A percentile compares a stretch with the other conserved stretches of the same genome.
Conservation (phyloP, 768 basidiomycete species). For the Pholiota conissans region DNA sequence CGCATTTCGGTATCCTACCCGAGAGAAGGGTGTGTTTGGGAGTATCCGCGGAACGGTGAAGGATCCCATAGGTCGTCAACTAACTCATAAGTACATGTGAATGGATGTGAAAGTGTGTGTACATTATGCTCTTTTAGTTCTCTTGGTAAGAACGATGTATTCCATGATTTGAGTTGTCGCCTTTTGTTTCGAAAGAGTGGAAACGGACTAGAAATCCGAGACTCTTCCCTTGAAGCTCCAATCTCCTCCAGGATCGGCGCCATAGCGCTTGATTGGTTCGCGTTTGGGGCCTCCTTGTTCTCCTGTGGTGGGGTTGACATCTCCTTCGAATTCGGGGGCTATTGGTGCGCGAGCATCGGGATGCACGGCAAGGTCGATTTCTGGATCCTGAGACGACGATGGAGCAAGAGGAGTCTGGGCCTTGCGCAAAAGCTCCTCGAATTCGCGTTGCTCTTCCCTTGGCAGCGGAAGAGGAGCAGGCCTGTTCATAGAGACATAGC, state of each 20-base stretch:
- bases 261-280: conserved; percentile 73
- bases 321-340: conserved; percentile 74
- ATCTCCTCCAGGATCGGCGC: conserved; percentile 58
- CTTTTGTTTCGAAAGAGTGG: conserved; percentile 3
- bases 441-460: conserved; percentile 75
- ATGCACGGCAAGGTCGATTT: conserved; percentile 51
- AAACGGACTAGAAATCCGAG: conserved; percentile 65
- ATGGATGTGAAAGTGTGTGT: neutral
- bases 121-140: neutral
- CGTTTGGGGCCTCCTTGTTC: conserved; percentile 86
- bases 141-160: neutral
- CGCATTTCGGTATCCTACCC: conserved; percentile 3
- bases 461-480: conserved; percentile 81
- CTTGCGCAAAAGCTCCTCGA: conserved; percentile 77
- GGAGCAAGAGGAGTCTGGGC: conserved; percentile 47
- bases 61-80: neutral
- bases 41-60: neutral
- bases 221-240: conserved; percentile 93
- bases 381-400: conserved; percentile 30
- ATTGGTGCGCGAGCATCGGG: conserved; percentile 67
- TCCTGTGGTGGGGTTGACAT: conserved; percentile 79
- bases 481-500: conserved; percentile 42
- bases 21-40: neutral
- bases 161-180: neutral
- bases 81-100: neutral